phyloP scores from a whole-genome alignment of 805 yeast genomes.

The Candida sithepensis region DNA sequence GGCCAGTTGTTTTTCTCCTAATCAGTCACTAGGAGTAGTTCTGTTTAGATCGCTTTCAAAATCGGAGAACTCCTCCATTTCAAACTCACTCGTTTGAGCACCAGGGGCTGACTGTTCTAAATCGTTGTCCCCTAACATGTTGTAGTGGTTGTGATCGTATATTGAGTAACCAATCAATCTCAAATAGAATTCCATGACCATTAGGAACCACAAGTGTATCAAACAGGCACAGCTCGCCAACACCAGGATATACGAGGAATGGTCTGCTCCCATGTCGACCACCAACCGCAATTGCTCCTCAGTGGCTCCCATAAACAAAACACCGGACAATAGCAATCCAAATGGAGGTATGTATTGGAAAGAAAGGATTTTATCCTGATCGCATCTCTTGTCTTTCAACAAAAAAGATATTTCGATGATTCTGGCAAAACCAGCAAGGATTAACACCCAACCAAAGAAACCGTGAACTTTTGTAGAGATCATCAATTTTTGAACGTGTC shows the following conservation, averaged over 20 bases:
- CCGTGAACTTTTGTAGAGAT: slow-evolving; percentile 86
- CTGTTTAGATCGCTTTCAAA: slow-evolving; percentile 15
- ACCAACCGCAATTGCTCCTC: slow-evolving; percentile 82
- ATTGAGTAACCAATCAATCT: slow-evolving; percentile 32
- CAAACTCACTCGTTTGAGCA: slow-evolving; percentile 16
- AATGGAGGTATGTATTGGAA: slow-evolving; percentile 89
- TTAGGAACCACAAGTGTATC: slow-evolving; percentile 61
- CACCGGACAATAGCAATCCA: slow-evolving; percentile 72
- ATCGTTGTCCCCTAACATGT: slow-evolving; percentile 5
- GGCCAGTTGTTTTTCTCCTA: background rate
- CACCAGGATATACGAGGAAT: slow-evolving; percentile 74
- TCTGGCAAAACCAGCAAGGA: slow-evolving; percentile 73
- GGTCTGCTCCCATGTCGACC: slow-evolving; percentile 74
- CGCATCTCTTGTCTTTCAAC: slow-evolving; percentile 53
- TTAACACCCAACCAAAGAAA: slow-evolving; percentile 77
- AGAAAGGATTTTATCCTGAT: slow-evolving; percentile 47
- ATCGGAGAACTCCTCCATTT: slow-evolving; percentile 27
- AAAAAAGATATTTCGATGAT: slow-evolving; percentile 77
- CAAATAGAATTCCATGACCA: slow-evolving; percentile 58
- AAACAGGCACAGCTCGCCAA: slow-evolving; percentile 71
- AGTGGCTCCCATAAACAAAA: slow-evolving; percentile 86
- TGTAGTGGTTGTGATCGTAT: slow-evolving; percentile 13
- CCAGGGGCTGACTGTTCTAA: slow-evolving; percentile 7
- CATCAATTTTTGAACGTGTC: slow-evolving; percentile 71
- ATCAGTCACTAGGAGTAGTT: slow-evolving; percentile 15